Percentiles rank a stretch among this genome's conserved stretches.
Conservation (phyloP, 345 rosid genomes). For the Diplotaxis tenuifolia region DNA sequence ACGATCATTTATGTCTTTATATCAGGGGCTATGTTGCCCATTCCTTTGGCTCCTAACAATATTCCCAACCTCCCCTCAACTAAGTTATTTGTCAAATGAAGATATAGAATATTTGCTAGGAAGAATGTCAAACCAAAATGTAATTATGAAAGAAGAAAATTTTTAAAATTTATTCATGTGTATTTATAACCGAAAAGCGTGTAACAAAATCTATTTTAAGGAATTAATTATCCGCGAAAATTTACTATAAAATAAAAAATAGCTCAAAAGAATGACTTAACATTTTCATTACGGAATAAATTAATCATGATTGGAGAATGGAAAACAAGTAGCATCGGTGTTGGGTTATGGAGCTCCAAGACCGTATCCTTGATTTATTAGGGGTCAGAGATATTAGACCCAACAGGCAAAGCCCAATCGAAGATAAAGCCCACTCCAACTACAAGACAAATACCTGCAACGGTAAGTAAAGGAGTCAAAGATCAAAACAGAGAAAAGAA, state of each 20-base stretch:
- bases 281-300: neutral
- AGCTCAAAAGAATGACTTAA: neutral
- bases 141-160: neutral
- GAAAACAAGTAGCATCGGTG: neutral
- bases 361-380: no score
- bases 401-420: no score
- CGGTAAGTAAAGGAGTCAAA: no score
- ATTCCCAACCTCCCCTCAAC: neutral
- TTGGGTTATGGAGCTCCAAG: no score
- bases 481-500: no score
- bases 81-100: neutral
- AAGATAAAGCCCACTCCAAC: no score
- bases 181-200: neutral
- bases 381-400: no score
- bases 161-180: neutral
- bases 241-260: neutral
- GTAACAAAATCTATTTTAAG: neutral
- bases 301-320: neutral
- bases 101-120: neutral
- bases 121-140: neutral
- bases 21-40: neutral
- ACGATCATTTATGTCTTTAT: neutral
- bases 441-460: no score
- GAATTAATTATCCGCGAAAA: neutral
- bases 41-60: neutral